Evolutionary conservation across 345 rosid species (phyloP).

Genomic region (Raphanus sativus): DNA sequence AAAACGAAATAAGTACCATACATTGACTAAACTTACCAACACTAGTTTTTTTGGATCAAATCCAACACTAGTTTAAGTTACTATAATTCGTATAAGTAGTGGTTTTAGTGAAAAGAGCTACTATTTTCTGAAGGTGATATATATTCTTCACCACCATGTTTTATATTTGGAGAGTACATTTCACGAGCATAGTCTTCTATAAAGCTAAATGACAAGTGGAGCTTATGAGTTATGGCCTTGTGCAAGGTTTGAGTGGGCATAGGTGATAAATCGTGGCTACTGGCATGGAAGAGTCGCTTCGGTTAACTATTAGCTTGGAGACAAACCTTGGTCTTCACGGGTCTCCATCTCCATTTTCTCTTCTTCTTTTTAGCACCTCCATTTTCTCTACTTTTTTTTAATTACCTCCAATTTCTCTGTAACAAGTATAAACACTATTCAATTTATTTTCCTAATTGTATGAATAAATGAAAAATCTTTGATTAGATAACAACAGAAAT

Average conservation of each 20-base stretch:
- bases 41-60: no score
- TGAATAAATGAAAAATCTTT: not conserved
- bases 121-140: not conserved
- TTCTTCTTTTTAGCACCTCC: no score
- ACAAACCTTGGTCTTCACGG: conserved; percentile 35
- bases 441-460: not conserved
- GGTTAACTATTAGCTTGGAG: conserved; percentile 11
- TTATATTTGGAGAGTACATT: not conserved
- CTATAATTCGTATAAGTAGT: conserved; percentile 9
- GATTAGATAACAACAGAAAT: not conserved
- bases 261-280: not conserved
- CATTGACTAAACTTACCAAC: not conserved
- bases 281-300: conserved; percentile 3
- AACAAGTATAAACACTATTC: not conserved
- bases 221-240: not conserved
- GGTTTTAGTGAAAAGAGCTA: not conserved
- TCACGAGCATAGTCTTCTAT: not conserved
- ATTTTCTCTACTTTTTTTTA: not conserved
- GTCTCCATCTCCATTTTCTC: conserved; percentile 13
- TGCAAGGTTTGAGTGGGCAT: conserved; percentile 8
- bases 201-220: not conserved
- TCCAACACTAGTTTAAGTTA: not conserved
- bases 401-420: not conserved
- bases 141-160: not conserved
- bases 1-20: not conserved